A percentile compares a stretch with the other conserved stretches of the same genome.
Conservation (phyloP, 306 rosid species). For the Coriaria nepalensis region DNA sequence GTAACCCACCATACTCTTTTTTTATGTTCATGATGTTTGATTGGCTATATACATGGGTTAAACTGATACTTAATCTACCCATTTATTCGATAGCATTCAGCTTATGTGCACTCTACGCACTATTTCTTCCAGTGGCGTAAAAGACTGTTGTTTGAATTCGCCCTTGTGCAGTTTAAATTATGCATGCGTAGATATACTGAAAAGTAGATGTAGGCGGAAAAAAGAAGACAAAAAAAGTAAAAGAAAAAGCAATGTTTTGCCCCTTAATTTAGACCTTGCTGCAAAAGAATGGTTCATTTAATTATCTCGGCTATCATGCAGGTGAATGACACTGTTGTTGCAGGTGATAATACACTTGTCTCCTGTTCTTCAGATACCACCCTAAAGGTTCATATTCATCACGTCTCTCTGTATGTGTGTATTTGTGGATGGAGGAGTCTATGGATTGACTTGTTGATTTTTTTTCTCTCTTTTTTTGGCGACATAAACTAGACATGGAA, state of each 20-base stretch:
- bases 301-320: constrained; percentile 18
- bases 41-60: neutral
- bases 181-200: no score
- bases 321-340: constrained; percentile 94
- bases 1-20: constrained; percentile 24
- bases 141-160: no score
- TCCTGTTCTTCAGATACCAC: constrained; percentile 97
- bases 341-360: constrained; percentile 75
- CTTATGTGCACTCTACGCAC: no score
- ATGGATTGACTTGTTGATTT: constrained; percentile 10
- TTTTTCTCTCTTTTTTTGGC: constrained; percentile 8
- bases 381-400: constrained; percentile 53
- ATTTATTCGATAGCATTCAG: no score
- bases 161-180: no score
- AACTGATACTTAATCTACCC: neutral
- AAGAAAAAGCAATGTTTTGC: neutral
- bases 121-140: no score
- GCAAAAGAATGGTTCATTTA: neutral
- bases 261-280: no score
- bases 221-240: neutral
- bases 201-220: no score
- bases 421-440: neutral
- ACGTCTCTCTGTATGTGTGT: constrained; percentile 4
- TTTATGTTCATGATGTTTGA: neutral
- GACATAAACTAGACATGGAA: constrained; percentile 55